Base-by-base conservation (phyloP, 1,284 basidiomycete species). In the Chiua sp. region DNA sequence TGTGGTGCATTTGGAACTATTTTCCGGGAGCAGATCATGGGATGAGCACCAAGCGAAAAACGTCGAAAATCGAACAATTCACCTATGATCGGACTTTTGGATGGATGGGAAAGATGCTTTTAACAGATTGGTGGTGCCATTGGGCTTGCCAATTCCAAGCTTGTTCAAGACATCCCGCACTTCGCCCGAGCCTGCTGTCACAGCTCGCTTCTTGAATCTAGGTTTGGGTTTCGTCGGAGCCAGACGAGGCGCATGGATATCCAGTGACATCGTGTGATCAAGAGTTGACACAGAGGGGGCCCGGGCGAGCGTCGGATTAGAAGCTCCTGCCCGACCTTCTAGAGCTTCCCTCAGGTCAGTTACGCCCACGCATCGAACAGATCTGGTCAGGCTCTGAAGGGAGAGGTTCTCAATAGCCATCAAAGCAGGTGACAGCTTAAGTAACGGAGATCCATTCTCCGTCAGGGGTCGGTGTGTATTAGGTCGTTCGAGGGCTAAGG, bases 341-440 rank as follows among this genome's bases (percentile, higher is more conserved):
- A 96, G 78, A 11, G 94, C 94, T 66, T 95, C 93, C 56, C 93
- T 82, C 49, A 96, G 81, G 71, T 96, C 93, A 1, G 85, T 87
- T 16, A 96, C 93, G 32, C 94, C 94, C 12, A 96, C 87, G 3
- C 88, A 88, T 63, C 88, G 82, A 11, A 86, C 83, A 7, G 90
- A 90, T 53, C 90, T 85, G 39, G 87, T 83, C 57, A 95, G 78
- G 65, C 91, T 93, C 69, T 91, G 90, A 55, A 93, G 79, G 6
- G 93, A 95, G 28, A 92, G 79, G 72, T 96, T 96, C 63, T 94
- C 91, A 60, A 93, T 91, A 62, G 92, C 90, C 92, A 94, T 95
- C 59, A 96, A 78, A 18, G 89, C 87, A 47, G 90, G 91, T 4
- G 91, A 90, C 39, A 94, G 85, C 71, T 88, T 92, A 60, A 92